These are phyloP conservation scores for Sugiyamaella qingdaonensis DNA, from an alignment of 805 yeast genomes.

Conservation along the genomic window DNA sequence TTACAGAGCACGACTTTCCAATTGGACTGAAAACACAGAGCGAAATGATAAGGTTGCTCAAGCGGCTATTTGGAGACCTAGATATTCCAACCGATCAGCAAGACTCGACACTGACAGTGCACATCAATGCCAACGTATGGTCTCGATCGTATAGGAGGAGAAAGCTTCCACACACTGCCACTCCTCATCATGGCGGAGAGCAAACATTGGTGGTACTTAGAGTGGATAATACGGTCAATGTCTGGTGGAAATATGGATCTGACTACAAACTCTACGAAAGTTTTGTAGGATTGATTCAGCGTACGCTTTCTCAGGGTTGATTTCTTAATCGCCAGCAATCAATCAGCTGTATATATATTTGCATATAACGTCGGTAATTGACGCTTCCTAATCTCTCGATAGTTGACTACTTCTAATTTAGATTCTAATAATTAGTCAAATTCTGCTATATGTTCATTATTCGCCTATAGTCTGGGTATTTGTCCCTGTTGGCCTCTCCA, in stretches of 20 bases:
- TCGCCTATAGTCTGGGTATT: no score
- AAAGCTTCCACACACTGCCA: not conserved
- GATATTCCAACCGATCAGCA: not conserved
- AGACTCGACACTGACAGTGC: not conserved
- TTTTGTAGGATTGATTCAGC: slow-evolving; percentile 4
- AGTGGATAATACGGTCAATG: not conserved
- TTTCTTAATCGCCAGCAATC: no score
- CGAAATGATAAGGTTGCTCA: not conserved
- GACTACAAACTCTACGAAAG: slow-evolving; percentile 15
- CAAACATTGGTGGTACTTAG: not conserved
- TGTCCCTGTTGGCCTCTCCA: no score
- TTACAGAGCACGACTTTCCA: not conserved
- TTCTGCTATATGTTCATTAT: no score
- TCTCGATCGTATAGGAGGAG: slow-evolving; percentile 19
- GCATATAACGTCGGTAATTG: no score
- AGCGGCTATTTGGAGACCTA: not conserved
- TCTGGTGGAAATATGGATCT: slow-evolving; percentile 15
- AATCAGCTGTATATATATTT: no score
- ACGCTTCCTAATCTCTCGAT: no score
- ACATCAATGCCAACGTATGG: slow-evolving; percentile 16
- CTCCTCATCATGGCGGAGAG: not conserved
- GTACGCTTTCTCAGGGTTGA: no score
- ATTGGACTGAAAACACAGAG: not conserved
- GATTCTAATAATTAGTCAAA: no score
- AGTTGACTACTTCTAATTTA: no score